Evolutionary conservation across 495 filamentous ascomycete genomes (phyloP).

Genomic region (Penicillium chermesinum): DNA sequence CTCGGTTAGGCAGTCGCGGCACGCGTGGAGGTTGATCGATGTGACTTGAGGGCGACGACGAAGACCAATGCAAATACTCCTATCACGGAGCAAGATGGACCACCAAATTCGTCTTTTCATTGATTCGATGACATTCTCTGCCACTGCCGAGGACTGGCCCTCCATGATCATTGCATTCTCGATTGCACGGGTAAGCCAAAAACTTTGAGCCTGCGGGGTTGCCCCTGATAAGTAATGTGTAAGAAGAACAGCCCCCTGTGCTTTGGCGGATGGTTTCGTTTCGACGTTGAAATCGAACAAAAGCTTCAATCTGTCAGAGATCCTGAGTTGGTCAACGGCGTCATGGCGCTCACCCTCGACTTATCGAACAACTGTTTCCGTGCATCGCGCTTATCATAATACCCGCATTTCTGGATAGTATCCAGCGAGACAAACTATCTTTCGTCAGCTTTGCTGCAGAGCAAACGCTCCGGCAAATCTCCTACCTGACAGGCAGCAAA

Average conservation of each 20-base stretch:
- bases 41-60: conserved; percentile 45
- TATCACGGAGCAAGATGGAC: conserved; percentile 48
- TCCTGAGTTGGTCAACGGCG: neutral
- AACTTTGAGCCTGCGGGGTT: conserved; percentile 39
- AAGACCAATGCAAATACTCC: conserved; percentile 43
- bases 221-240: conserved; percentile 32
- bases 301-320: conserved; percentile 10
- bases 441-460: neutral
- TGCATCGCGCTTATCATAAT: conserved; percentile 36
- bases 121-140: conserved; percentile 13
- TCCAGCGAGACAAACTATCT: conserved; percentile 36
- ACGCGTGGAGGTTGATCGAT: conserved; percentile 30
- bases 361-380: conserved; percentile 39
- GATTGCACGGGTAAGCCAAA: conserved; percentile 44
- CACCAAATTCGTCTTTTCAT: conserved; percentile 46
- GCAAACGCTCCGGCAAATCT: neutral
- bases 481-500: conserved; percentile 45
- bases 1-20: conserved; percentile 27
- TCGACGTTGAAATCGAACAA: conserved; percentile 29
- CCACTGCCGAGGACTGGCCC: conserved; percentile 20
- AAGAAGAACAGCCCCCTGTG: conserved; percentile 43
- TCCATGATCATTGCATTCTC: conserved; percentile 43
- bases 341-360: conserved; percentile 28
- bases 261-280: conserved; percentile 24
- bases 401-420: conserved; percentile 39